Evolutionary conservation across 169 alveolate species (phyloP).

Genomic region (Condylostoma magnum): DNA sequence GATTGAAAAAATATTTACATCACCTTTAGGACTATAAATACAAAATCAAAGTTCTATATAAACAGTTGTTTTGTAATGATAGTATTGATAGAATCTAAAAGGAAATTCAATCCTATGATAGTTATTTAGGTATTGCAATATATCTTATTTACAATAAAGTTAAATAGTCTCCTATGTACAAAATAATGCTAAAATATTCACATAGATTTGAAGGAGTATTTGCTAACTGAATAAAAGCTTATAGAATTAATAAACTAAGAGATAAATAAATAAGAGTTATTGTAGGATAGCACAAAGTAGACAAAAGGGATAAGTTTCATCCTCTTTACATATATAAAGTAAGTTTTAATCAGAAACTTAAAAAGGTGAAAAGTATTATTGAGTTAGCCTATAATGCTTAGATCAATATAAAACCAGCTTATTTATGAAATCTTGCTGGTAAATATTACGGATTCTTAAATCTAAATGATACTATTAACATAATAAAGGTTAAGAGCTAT

Average conservation of each 20-base stretch:
- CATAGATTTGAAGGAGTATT: conserved; percentile 14
- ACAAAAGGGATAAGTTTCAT: conserved; percentile 19
- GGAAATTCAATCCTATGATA: too few relatives aligned
- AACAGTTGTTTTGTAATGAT: too few relatives aligned
- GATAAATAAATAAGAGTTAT: conserved; percentile 6
- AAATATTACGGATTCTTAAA: conserved; percentile 5
- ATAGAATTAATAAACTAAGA: background rate
- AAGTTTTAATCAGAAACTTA: conserved; percentile 10
- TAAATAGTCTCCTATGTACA: too few relatives aligned
- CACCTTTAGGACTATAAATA: too few relatives aligned
- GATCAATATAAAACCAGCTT: background rate
- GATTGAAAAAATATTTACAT: too few relatives aligned
- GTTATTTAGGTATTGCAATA: too few relatives aligned
- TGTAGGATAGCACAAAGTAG: conserved; percentile 18
- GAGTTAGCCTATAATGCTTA: background rate
- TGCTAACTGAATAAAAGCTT: background rate
- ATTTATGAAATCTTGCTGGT: conserved; percentile 3
- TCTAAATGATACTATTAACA: background rate
- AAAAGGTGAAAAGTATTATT: background rate
- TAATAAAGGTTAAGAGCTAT: conserved; percentile 16
- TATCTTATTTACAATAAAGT: too few relatives aligned
- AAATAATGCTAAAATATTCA: conserved; percentile 9
- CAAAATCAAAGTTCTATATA: too few relatives aligned
- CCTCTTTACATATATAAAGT: conserved; percentile 18
- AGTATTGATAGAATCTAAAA: too few relatives aligned